phyloP scores from a whole-genome alignment of 306 rosid genomes.

The Rosa persica region DNA sequence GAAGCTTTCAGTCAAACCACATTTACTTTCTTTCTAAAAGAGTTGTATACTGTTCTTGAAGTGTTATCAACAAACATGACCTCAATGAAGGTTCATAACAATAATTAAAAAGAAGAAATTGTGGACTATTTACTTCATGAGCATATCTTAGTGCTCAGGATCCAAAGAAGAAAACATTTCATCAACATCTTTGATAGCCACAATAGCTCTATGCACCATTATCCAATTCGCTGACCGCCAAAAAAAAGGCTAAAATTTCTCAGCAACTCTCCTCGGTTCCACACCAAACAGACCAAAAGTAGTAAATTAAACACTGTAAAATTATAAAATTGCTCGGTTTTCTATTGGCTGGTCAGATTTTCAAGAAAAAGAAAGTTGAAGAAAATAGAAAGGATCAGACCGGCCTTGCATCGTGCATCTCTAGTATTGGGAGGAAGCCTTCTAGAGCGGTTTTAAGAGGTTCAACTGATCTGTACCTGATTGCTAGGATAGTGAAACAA shows the following conservation, averaged over 20 bases:
- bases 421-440: constrained; percentile 84
- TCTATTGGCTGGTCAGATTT: background rate
- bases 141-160: constrained; percentile 92
- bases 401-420: constrained; percentile 95
- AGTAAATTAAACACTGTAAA: no score
- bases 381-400: constrained; percentile 4
- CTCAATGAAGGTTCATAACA: no score
- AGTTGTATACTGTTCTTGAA: no score
- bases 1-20: no score
- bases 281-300: no score
- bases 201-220: constrained; percentile 87
- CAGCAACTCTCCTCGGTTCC: no score
- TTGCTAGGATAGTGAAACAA: no score
- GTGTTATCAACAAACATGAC: no score
- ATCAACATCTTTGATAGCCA: constrained; percentile 94
- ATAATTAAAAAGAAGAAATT: constrained; percentile 8
- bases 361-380: no score
- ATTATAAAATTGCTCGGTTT: background rate
- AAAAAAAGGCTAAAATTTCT: constrained; percentile 20
- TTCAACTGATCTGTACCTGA: constrained; percentile 59
- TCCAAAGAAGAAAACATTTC: constrained; percentile 91
- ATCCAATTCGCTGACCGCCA: constrained; percentile 87
- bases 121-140: constrained; percentile 71
- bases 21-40: no score
- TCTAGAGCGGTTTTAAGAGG: constrained; percentile 98